A percentile compares a stretch with the other conserved stretches of the same genome.
Evolutionary conservation across 768 basidiomycete species (phyloP).

Genomic region (Udeniomyces megalosporus): DNA sequence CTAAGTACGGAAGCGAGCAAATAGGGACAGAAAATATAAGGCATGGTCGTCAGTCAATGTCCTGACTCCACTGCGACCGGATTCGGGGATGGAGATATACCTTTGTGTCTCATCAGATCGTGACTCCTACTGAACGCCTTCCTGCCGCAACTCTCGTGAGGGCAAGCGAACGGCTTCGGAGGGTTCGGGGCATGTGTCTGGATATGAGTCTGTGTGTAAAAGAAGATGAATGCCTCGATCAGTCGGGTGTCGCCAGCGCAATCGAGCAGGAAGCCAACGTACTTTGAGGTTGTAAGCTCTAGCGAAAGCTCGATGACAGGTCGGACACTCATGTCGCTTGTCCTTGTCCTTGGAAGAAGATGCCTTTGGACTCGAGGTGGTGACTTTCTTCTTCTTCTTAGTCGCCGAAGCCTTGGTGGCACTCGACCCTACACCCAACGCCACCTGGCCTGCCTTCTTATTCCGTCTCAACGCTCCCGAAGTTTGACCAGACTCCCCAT

Average conservation of each 20-base stretch:
- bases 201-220: conserved; percentile 45
- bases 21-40: too few species aligned
- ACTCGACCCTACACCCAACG: too few species aligned
- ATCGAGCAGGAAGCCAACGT: not conserved
- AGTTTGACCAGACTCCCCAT: not conserved
- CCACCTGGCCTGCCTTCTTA: too few species aligned
- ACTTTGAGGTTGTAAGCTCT: conserved; percentile 86
- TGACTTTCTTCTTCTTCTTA: too few species aligned
- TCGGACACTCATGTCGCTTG: conserved; percentile 8
- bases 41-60: too few species aligned
- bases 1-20: conserved; percentile 21
- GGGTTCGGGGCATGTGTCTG: conserved; percentile 87
- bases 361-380: not conserved
- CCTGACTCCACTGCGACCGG: too few species aligned
- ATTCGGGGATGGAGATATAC: too few species aligned
- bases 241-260: conserved; percentile 11
- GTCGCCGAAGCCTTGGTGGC: too few species aligned
- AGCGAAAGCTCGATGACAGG: conserved; percentile 47
- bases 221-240: not conserved
- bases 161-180: conserved; percentile 74
- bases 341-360: not conserved
- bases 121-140: conserved; percentile 90
- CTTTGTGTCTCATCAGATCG: conserved; percentile 72
- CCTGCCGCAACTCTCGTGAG: conserved; percentile 57
- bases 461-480: too few species aligned